These are phyloP conservation scores for Irpex rosettiformis DNA, from an alignment of 1,284 basidiomycete genomes.

Conservation along the genomic window DNA sequence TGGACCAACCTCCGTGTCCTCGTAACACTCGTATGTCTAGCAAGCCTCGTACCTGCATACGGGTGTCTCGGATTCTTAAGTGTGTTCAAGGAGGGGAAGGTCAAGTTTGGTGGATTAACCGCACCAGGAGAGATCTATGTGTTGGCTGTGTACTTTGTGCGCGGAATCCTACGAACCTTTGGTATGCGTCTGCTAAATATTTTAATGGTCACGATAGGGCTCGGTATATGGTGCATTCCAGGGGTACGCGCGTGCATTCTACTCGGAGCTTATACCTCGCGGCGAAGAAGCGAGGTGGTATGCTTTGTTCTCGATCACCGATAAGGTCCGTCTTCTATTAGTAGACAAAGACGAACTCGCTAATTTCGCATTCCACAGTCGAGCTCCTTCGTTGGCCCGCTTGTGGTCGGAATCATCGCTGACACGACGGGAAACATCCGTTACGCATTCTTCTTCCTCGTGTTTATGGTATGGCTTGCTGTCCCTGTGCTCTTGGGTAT, in stretches of 20 bases:
- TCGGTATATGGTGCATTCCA: conserved; percentile 78
- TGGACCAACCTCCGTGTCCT: conserved; percentile 72
- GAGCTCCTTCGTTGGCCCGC: conserved; percentile 84
- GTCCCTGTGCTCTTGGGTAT: conserved; percentile 74
- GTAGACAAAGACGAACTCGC: neutral
- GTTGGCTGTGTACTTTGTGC: conserved; percentile 79
- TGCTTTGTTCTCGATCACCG: conserved; percentile 64
- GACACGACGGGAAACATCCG: conserved; percentile 88
- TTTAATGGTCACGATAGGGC: conserved; percentile 33
- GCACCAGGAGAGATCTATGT: conserved; percentile 82
- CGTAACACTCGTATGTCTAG: conserved; percentile 61
- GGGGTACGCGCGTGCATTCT: conserved; percentile 76
- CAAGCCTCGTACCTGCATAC: conserved; percentile 73
- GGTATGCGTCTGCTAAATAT: conserved; percentile 2
- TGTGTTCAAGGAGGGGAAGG: conserved; percentile 38
- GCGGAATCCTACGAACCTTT: conserved; percentile 19
- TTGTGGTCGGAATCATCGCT: conserved; percentile 82
- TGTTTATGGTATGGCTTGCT: conserved; percentile 75
- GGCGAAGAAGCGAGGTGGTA: conserved; percentile 80
- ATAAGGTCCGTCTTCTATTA: conserved; percentile 52
- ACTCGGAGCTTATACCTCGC: conserved; percentile 73
- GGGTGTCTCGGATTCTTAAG: conserved; percentile 78
- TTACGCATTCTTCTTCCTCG: conserved; percentile 85
- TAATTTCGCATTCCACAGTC: conserved; percentile 44
- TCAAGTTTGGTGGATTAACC: conserved; percentile 67